Base-by-base conservation (phyloP, 495 filamentous ascomycete genomes). In the Penicillium canescens region DNA sequence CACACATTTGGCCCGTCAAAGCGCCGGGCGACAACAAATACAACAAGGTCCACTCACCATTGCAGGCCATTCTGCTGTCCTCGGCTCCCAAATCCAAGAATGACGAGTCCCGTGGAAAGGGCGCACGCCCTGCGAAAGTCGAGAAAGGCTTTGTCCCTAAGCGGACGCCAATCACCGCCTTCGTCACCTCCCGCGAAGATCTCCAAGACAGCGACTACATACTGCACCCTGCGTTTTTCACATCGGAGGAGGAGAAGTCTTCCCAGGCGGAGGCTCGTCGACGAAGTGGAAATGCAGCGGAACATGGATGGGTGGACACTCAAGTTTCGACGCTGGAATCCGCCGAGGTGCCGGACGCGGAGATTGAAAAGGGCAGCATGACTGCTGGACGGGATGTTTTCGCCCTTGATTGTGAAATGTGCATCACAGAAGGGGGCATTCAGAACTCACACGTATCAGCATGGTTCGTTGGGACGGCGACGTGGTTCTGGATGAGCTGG, bases 401-500 rank as follows among this genome's bases (percentile, higher is more conserved):
- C 20, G 86, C 90, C 9, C 78, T 98, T 45, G 94, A 98, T 60
- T 98, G 94, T 66, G 94, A 98, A 66, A 98, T 98, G 94, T 96
- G 91, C 62, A 81, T 86, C 64, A 93, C 92, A 0, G 86, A 86
- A 55, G 82, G 81, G 16, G 82, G 81, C 81, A 87, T 43, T 86
- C 82, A 21, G 92, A 91, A 42, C 82, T 98, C 42, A 93, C 94
- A 0, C 83, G 94, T 26, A 87, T 98, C 67, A 95, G 90, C 66
- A 57, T 98, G 23, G 73, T 98, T 7, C 71, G 80, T 43, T 98
- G 94, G 94, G 88, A 90, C 61, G 91, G 90, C 13, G 82, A 84
- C 34, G 81, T 87, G 4, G 72, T 97, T 11, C 72, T 98, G 23
- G 94, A 98, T 58, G 86, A 93, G 61, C 82, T 97, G 9, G 95